Evolutionary conservation across 176 grass and related monocot genomes (phyloP).

Genomic region (Hsuehochloa calcarea): DNA sequence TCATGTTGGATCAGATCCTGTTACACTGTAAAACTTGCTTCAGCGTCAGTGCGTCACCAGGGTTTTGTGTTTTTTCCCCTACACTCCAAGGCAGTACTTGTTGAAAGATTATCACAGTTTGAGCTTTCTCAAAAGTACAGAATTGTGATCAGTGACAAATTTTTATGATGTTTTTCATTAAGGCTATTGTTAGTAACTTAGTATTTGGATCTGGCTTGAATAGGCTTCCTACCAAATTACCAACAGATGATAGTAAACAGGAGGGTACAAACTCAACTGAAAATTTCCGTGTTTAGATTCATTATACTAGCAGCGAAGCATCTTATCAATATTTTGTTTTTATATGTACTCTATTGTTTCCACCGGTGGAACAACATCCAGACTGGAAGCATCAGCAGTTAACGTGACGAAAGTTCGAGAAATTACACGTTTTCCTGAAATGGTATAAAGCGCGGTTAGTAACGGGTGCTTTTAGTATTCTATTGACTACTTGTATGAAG

Average conservation of each 20-base stretch:
- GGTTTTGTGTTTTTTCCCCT: background rate
- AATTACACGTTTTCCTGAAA: slow-evolving; percentile 78
- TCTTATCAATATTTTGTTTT: background rate
- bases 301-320: background rate
- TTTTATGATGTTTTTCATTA: background rate
- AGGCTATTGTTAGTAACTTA: background rate
- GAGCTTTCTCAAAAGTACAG: too few relatives aligned
- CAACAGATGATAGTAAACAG: background rate
- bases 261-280: background rate
- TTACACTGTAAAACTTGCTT: background rate
- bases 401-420: slow-evolving; percentile 73
- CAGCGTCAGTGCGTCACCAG: background rate
- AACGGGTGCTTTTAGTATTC: background rate
- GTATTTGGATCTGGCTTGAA: background rate
- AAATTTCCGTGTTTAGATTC: background rate
- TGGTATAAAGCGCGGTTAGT: slow-evolving; percentile 40
- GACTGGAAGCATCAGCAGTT: slow-evolving; percentile 59
- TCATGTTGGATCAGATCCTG: background rate
- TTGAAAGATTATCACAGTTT: too few relatives aligned
- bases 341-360: slow-evolving; percentile 70
- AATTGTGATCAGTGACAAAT: too few relatives aligned
- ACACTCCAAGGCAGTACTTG: too few relatives aligned
- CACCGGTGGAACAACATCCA: slow-evolving; percentile 72
- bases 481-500: background rate
- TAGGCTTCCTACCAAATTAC: background rate